Evolutionary conservation across 2,329 filamentous ascomycete species (phyloP).

Genomic region (Cladophialophora immunda): DNA sequence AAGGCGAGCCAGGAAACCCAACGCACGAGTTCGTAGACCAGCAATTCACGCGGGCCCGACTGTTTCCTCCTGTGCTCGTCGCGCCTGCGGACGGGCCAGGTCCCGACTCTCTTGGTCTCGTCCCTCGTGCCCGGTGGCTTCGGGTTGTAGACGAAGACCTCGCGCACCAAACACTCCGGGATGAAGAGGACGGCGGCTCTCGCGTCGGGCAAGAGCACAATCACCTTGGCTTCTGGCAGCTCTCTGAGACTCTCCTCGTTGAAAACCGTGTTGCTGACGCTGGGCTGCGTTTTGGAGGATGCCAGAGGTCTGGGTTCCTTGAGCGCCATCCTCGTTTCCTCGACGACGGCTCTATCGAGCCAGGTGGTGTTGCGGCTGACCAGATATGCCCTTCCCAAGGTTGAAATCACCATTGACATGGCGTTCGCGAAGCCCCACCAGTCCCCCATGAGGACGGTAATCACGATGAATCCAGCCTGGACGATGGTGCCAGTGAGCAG

Average conservation of each 20-base stretch:
- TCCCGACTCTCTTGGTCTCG: constrained; percentile 9
- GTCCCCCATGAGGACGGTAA: constrained; percentile 7
- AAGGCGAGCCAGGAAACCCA: constrained; percentile 29
- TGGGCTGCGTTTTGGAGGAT: neutral
- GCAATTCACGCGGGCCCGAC: neutral
- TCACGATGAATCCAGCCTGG: constrained; percentile 8
- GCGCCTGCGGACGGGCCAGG: neutral
- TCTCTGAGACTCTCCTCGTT: neutral
- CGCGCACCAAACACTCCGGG: constrained; percentile 1
- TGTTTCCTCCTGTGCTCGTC: constrained; percentile 1
- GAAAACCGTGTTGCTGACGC: neutral
- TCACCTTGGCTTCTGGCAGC: neutral
- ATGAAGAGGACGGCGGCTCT: neutral
- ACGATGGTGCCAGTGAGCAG: constrained; percentile 1
- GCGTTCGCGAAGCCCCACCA: constrained; percentile 25
- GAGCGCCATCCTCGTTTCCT: neutral
- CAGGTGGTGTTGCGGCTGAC: constrained; percentile 6
- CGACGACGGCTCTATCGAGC: neutral
- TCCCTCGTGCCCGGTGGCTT: constrained; percentile 5
- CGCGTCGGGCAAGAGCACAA: constrained; percentile 4
- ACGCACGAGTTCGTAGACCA: constrained; percentile 6
- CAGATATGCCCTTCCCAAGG: neutral
- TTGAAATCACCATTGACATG: constrained; percentile 18
- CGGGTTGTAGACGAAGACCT: constrained; percentile 8
- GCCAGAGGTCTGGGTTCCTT: neutral